phyloP scores from a whole-genome alignment of 306 rosid genomes.

The Biancaea sappan region DNA sequence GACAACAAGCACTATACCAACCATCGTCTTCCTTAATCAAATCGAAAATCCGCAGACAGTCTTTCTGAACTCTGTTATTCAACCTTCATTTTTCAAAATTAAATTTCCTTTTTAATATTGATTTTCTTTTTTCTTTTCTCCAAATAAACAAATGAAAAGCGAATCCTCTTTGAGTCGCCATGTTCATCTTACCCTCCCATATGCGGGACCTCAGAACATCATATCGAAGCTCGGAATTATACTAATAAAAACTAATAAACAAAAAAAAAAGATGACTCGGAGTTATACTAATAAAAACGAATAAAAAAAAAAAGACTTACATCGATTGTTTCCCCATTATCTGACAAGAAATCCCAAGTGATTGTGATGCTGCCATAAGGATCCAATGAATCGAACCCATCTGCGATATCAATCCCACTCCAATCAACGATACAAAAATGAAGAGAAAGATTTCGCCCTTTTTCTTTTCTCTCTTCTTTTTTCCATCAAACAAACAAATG shows the following conservation, averaged over 20 bases:
- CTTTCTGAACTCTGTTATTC: conserved; percentile 6
- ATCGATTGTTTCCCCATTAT: conserved; percentile 43
- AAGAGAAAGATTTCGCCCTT: not conserved
- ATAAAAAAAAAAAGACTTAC: conserved; percentile 39
- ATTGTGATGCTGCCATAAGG: conserved; percentile 65
- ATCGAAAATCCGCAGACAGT: conserved; percentile 28
- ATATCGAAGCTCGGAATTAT: not conserved
- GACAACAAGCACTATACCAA: not conserved
- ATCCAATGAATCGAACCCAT: conserved; percentile 74
- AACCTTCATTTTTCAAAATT: not conserved
- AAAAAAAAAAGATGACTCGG: too few species aligned
- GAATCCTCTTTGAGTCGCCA: not conserved
- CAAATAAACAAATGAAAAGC: not conserved
- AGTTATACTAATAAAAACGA: not conserved
- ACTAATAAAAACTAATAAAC: not conserved
- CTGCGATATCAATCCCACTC: conserved; percentile 51
- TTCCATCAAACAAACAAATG: not conserved
- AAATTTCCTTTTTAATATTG: not conserved
- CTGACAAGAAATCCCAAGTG: conserved; percentile 68
- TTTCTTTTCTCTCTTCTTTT: too few species aligned
- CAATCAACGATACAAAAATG: not conserved
- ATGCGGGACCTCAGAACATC: conserved; percentile 5
- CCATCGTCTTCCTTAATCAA: conserved; percentile 25
- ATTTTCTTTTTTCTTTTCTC: not conserved
- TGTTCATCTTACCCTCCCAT: not conserved